phyloP scores from a whole-genome alignment of 805 yeast species.

The Phaffomyces opuntiae region DNA sequence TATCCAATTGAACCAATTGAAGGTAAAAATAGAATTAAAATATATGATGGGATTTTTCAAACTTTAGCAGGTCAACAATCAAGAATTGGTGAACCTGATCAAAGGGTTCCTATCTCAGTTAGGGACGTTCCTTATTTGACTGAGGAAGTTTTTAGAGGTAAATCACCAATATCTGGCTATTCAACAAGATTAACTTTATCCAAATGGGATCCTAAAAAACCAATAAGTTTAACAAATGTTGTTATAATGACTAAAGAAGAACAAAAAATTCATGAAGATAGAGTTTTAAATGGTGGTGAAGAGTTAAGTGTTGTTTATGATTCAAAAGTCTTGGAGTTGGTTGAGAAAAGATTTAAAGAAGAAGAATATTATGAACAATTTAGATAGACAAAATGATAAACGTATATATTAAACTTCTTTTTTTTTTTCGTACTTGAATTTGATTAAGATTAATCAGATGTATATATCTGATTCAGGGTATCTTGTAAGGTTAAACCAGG shows the following conservation, averaged over 20 bases:
- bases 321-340: slow-evolving; percentile 46
- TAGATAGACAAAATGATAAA: slow-evolving; percentile 18
- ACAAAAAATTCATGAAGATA: slow-evolving; percentile 69
- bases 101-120: slow-evolving; percentile 66
- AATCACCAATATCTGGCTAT: slow-evolving; percentile 78
- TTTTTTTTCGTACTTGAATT: background rate
- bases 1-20: slow-evolving; percentile 89
- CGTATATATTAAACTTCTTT: background rate
- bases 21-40: slow-evolving; percentile 79
- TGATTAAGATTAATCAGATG: too few species aligned
- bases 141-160: slow-evolving; percentile 91
- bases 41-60: slow-evolving; percentile 78
- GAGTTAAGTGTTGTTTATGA: slow-evolving; percentile 56
- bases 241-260: slow-evolving; percentile 88
- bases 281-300: slow-evolving; percentile 67
- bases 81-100: slow-evolving; percentile 65
- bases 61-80: slow-evolving; percentile 82
- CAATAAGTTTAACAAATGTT: slow-evolving; percentile 66
- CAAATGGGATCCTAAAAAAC: slow-evolving; percentile 72
- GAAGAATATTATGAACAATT: slow-evolving; percentile 67
- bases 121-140: slow-evolving; percentile 74
- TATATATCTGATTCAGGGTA: background rate
- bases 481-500: background rate
- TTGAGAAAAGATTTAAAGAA: slow-evolving; percentile 61
- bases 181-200: slow-evolving; percentile 76